Evolutionary conservation across 768 basidiomycete species (phyloP).

Genomic region (Floccularia luteovirens): DNA sequence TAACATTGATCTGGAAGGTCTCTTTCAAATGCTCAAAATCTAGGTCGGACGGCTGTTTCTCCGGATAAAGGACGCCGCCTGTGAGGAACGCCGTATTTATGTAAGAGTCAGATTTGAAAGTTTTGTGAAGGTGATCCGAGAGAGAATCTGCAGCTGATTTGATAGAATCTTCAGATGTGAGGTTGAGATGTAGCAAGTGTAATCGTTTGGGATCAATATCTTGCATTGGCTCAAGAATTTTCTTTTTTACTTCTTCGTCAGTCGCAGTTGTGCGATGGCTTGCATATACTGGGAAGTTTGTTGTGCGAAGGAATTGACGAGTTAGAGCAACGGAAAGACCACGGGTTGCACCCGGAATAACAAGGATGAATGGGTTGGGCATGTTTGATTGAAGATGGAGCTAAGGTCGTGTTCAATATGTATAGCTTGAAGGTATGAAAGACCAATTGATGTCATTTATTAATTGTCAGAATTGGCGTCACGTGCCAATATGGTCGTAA

Average conservation of each 20-base stretch:
- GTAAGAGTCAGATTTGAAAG: conserved; percentile 23
- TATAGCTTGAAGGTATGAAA: too few species aligned
- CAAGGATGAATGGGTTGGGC: conserved; percentile 38
- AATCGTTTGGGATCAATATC: conserved; percentile 37
- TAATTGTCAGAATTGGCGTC: too few species aligned
- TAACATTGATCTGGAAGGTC: conserved; percentile 50
- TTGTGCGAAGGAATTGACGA: conserved; percentile 42
- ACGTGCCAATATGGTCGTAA: neutral
- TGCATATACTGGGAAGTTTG: conserved; percentile 45
- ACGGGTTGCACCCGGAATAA: conserved; percentile 45
- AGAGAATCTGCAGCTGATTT: conserved; percentile 36
- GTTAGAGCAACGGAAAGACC: conserved; percentile 51
- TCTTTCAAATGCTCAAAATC: conserved; percentile 28
- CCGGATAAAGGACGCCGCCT: conserved; percentile 48
- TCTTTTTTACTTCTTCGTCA: conserved; percentile 24
- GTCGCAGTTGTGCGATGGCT: conserved; percentile 35
- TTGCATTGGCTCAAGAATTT: conserved; percentile 33
- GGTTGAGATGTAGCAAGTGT: conserved; percentile 38
- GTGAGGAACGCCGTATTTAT: conserved; percentile 49
- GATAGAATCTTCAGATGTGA: conserved; percentile 44
- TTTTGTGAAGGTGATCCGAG: conserved; percentile 19
- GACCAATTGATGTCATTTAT: too few species aligned
- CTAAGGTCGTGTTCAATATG: neutral
- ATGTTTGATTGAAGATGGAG: conserved; percentile 5
- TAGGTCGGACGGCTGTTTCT: conserved; percentile 43